phyloP scores from a whole-genome alignment of 331 rosid genomes.

The Saraca asoca region DNA sequence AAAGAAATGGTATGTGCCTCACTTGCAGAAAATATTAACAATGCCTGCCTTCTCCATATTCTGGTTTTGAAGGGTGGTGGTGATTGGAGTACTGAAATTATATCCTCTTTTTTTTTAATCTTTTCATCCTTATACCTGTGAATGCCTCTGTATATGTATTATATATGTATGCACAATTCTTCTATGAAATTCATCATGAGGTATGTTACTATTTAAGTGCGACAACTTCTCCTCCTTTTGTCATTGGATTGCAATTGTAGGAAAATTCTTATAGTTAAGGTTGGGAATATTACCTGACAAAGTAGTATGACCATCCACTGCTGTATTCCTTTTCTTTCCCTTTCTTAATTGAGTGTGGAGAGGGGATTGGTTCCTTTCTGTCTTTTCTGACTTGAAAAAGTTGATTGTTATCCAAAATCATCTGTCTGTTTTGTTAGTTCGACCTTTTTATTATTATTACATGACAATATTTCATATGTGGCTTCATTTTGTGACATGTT shows the following conservation, averaged over 20 bases:
- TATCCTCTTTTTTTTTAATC: slow-evolving; percentile 3
- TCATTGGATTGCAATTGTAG: slow-evolving; percentile 16
- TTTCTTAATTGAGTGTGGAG: slow-evolving; percentile 6
- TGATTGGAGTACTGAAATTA: slow-evolving; percentile 13
- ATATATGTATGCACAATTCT: slow-evolving; percentile 9
- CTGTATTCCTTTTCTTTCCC: slow-evolving; percentile 28
- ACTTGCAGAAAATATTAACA: slow-evolving; percentile 14
- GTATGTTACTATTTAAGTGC: slow-evolving; percentile 26
- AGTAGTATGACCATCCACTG: slow-evolving; percentile 8
- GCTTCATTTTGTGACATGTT: slow-evolving; percentile 32
- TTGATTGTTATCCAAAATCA: slow-evolving; percentile 25
- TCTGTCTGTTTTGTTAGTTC: neutral
- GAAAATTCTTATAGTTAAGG: slow-evolving; percentile 14
- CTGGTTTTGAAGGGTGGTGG: slow-evolving; percentile 7
- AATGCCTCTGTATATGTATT: slow-evolving; percentile 3
- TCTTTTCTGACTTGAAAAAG: slow-evolving; percentile 22
- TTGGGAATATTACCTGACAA: slow-evolving; percentile 14
- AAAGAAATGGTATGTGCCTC: slow-evolving; percentile 76
- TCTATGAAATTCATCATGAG: slow-evolving; percentile 29
- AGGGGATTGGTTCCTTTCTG: slow-evolving; percentile 17
- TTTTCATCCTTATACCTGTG: slow-evolving; percentile 19
- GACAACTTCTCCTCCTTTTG: slow-evolving; percentile 14
- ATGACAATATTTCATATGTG: slow-evolving; percentile 25
- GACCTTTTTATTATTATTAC: neutral
- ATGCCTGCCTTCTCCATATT: neutral